These are phyloP conservation scores for Zasmidium cellare DNA, from an alignment of 2,329 filamentous ascomycete genomes.

Conservation along the genomic window DNA sequence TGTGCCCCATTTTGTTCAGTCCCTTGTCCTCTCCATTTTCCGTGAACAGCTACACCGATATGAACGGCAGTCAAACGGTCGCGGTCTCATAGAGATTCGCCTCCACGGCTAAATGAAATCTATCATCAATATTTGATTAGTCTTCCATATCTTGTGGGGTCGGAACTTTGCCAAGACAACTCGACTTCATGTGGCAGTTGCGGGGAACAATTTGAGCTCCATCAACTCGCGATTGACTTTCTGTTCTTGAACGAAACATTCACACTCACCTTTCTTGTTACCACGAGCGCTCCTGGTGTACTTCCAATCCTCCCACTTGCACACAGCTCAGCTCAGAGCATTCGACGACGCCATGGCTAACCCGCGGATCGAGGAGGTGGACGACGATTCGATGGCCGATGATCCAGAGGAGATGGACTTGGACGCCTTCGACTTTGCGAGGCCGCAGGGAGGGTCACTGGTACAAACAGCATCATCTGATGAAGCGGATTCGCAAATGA, in stretches of 20 bases:
- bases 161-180: background rate
- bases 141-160: background rate
- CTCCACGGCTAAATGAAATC: background rate
- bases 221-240: background rate
- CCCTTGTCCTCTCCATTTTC: too few relatives aligned
- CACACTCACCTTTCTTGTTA: background rate
- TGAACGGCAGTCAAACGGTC: too few relatives aligned
- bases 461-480: constrained; percentile 16
- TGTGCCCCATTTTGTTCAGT: background rate
- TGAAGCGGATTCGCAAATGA: constrained; percentile 24
- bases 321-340: background rate
- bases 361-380: constrained; percentile 89
- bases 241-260: background rate
- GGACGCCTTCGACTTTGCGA: constrained; percentile 59
- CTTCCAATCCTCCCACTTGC: background rate
- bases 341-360: constrained; percentile 63
- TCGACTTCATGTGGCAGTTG: background rate
- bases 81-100: too few relatives aligned
- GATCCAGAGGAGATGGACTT: constrained; percentile 88
- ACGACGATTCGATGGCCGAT: constrained; percentile 60
- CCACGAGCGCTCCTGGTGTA: background rate
- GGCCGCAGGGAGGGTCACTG: constrained; percentile 27
- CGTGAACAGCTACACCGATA: too few relatives aligned
- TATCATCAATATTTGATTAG: background rate
- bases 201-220: background rate